Percentiles rank a stretch among this genome's conserved stretches.
Evolutionary conservation across 352 stramenopile species (phyloP).

Genomic region (Peronospora belbahrii): DNA sequence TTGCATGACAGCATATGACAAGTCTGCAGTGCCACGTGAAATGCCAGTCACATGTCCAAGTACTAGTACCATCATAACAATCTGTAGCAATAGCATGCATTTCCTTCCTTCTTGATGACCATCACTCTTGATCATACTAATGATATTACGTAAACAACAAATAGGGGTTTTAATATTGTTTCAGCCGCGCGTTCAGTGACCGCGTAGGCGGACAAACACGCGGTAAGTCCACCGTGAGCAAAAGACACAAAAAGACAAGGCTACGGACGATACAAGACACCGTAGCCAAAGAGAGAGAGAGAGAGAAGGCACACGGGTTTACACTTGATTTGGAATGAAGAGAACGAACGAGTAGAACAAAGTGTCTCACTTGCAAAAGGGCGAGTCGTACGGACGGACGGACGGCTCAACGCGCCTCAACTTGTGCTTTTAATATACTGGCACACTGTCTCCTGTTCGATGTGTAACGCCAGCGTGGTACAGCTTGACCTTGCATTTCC

Average conservation of each 20-base stretch:
- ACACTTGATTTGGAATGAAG: too few species aligned
- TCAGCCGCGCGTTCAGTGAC: constrained; percentile 7
- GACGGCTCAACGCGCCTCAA: constrained; percentile 3
- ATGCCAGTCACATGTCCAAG: too few species aligned
- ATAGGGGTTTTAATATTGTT: too few species aligned
- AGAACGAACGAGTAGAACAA: too few species aligned
- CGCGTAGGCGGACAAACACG: constrained; percentile 15
- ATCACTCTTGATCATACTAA: constrained; percentile 16
- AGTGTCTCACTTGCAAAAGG: too few species aligned
- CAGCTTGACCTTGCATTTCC: background rate
- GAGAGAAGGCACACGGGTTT: too few species aligned
- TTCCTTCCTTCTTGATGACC: constrained; percentile 3
- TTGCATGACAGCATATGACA: constrained; percentile 15
- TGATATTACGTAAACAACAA: constrained; percentile 1
- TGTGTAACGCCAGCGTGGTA: constrained; percentile 11
- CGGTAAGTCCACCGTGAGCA: constrained; percentile 7
- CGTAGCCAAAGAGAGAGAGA: constrained; percentile 8
- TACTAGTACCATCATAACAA: too few species aligned
- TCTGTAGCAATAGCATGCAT: too few species aligned
- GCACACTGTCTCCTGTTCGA: constrained; percentile 8
- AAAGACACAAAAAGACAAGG: constrained; percentile 11
- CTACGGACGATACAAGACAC: constrained; percentile 8
- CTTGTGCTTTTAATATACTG: constrained; percentile 21
- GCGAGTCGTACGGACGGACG: constrained; percentile 1
- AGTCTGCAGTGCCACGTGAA: constrained; percentile 10